These are phyloP conservation scores for Myriosclerotinia scirpicola DNA, from an alignment of 2,329 filamentous ascomycete species.

Conservation along the genomic window DNA sequence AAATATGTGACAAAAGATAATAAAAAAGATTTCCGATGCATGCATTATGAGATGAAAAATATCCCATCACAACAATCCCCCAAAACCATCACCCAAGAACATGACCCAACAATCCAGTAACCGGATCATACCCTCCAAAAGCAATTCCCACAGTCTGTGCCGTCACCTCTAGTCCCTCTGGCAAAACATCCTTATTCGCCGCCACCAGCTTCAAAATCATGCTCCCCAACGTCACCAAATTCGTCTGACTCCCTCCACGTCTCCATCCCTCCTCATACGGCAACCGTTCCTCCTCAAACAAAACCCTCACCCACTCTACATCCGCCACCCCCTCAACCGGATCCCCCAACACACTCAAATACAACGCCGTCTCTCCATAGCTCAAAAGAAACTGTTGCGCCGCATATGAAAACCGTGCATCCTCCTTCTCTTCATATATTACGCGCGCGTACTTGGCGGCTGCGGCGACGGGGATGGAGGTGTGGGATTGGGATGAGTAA, in stretches of 20 bases:
- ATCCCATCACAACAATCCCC: not conserved
- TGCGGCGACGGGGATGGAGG: not conserved
- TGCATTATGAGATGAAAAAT: not conserved
- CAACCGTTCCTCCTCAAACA: constrained; percentile 19
- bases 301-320: constrained; percentile 5
- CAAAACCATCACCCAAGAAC: not conserved
- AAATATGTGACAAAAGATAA: too few species aligned
- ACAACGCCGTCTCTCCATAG: constrained; percentile 3
- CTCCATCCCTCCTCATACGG: constrained; percentile 16
- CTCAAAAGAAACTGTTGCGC: not conserved
- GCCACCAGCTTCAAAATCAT: constrained; percentile 69
- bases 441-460: not conserved
- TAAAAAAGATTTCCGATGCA: too few species aligned
- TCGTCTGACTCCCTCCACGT: constrained; percentile 52
- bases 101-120: not conserved
- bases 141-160: constrained; percentile 4
- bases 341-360: constrained; percentile 3
- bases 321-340: not conserved
- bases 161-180: not conserved
- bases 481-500: not conserved
- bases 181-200: not conserved
- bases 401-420: not conserved
- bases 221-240: constrained; percentile 67
- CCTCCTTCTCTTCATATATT: not conserved
- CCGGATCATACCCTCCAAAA: constrained; percentile 5